Conservation (phyloP, 106 monocot species). For the Narthecium ossifragum region DNA sequence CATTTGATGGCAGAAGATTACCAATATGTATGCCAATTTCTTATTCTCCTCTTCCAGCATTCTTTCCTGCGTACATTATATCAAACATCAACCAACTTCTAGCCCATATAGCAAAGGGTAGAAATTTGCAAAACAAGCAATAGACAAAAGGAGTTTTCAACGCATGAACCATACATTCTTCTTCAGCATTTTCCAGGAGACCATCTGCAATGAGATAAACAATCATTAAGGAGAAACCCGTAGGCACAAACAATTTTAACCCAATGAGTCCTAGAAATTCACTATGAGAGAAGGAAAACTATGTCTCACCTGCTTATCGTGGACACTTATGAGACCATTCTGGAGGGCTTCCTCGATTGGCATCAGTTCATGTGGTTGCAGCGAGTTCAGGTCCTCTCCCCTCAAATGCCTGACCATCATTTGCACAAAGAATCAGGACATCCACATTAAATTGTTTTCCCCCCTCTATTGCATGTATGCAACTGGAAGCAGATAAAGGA, state of each 20-base stretch:
- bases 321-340: conserved; percentile 35
- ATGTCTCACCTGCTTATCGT: conserved; percentile 41
- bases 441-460: too few species aligned
- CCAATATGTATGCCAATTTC: conserved; percentile 43
- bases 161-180: conserved; percentile 43
- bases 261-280: background rate
- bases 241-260: background rate
- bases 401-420: conserved; percentile 71
- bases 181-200: conserved; percentile 43
- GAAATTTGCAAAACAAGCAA: background rate
- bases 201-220: conserved; percentile 47
- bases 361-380: conserved; percentile 54
- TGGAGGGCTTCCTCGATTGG: conserved; percentile 65
- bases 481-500: background rate
- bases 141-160: background rate
- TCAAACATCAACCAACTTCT: conserved; percentile 5
- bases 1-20: too few species aligned
- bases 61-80: conserved; percentile 33
- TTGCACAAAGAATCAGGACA: too few species aligned
- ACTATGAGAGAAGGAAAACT: background rate
- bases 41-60: conserved; percentile 79
- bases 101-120: too few species aligned
- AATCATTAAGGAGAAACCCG: background rate
- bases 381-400: conserved; percentile 80
- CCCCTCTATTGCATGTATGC: too few species aligned